Base-by-base conservation (phyloP, 2,329 filamentous ascomycete genomes). In the Orbilia brochopaga region DNA sequence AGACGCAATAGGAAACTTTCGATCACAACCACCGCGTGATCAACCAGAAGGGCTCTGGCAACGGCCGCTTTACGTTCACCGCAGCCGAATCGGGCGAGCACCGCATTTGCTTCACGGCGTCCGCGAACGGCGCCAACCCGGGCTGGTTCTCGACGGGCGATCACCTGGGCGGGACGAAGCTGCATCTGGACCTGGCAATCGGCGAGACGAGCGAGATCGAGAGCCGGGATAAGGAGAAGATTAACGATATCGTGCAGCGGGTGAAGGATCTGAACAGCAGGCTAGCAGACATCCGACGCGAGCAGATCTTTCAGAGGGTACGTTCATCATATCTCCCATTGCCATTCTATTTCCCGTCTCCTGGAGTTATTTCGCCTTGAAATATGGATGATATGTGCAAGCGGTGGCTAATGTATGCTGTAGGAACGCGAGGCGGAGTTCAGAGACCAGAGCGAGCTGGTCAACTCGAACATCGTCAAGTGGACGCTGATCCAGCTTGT, bases 341-440 rank as follows among this genome's bases (percentile, higher is more conserved):
- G 5, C 4, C 37, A 17, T 35, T 40, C 54, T 44, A 52, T 23
- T n/a, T n/a, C n/a, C n/a, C 24, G 7, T 17, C 52, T 27, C 24
- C 30, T 17, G 27, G 30, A 13, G 24, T 30, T 11, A 15, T n/a
- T 15, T 32, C 4, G 4, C 27, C 8, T 32, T 32, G 4, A 32
- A 32, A 32, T 32, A 32, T 32, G 27, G n/a, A 24, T 1, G 32
- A 30, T 35, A 30, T 19, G 4, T 11, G 17, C 35, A 56, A n/a
- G n/a, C n/a, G 58, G 67, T 77, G 44, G 76, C 27, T 1, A 3
- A 52, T 11, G 1, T 11, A 10, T 13, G n/a, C 27, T 35, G 35
- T 74, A 97, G 90, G 94, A 97, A 85, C 91, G 94, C 75, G 94
- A 99, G 80, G 92, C 92, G 77, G 92, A 97, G 80, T 99, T 99